Percentiles rank a stretch among this genome's conserved stretches.
Conservation (phyloP, 2,329 filamentous ascomycete genomes). For the Aureobasidium mangrovei region DNA sequence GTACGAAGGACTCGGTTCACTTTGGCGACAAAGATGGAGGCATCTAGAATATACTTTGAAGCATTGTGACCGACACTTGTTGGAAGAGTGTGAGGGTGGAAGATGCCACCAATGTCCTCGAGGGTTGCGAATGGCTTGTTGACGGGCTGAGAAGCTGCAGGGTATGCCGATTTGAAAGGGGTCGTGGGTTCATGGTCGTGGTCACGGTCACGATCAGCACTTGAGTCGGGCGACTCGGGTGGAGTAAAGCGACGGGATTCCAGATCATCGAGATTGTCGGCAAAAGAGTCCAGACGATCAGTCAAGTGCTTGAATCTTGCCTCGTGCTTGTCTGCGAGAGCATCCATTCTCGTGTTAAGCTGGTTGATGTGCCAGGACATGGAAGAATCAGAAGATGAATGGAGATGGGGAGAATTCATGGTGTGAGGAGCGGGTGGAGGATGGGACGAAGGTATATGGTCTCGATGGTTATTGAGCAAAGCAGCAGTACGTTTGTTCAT, state of each 20-base stretch:
- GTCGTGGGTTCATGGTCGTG: not conserved
- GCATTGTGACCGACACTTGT: not conserved
- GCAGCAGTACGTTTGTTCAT: constrained; percentile 9
- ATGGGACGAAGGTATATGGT: not conserved
- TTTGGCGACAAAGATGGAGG: not conserved
- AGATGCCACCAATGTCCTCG: constrained; percentile 1
- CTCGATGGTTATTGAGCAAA: not conserved
- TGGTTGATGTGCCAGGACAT: not conserved
- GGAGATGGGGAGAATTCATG: not conserved
- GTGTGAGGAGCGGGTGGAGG: not conserved
- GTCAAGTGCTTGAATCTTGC: not conserved
- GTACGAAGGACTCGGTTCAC: not conserved
- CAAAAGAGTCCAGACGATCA: not conserved
- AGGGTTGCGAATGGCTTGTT: not conserved
- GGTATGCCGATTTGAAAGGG: not conserved
- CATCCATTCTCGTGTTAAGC: not conserved
- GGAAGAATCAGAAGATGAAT: no score
- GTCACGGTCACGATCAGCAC: not conserved
- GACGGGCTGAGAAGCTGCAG: not conserved
- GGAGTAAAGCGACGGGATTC: not conserved
- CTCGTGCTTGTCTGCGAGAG: not conserved
- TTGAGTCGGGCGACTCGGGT: not conserved
- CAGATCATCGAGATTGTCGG: not conserved
- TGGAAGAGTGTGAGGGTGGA: not conserved
- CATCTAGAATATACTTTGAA: not conserved